phyloP scores from a whole-genome alignment of 2,329 filamentous ascomycete species.

The Septoria petroselini region DNA sequence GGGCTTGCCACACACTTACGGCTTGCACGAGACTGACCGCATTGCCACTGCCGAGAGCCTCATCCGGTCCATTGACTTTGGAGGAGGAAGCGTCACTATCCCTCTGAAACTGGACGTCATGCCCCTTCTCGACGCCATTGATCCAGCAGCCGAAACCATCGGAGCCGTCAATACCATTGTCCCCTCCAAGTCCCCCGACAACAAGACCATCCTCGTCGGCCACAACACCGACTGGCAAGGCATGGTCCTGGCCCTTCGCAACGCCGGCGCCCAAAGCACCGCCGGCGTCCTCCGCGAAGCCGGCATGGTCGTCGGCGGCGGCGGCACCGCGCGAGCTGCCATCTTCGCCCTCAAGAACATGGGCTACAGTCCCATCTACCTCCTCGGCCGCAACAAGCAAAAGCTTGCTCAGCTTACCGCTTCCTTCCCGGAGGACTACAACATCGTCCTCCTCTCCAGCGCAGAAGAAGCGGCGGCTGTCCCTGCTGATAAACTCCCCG shows the following conservation, averaged over 20 bases:
- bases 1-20: slow-evolving; percentile 83
- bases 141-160: slow-evolving; percentile 74
- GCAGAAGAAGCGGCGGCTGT: slow-evolving; percentile 52
- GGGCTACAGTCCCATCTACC: slow-evolving; percentile 79
- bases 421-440: slow-evolving; percentile 71
- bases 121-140: slow-evolving; percentile 72
- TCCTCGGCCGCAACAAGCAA: slow-evolving; percentile 70
- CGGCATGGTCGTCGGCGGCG: slow-evolving; percentile 83
- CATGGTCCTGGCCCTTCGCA: slow-evolving; percentile 75
- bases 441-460: slow-evolving; percentile 62
- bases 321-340: slow-evolving; percentile 86
- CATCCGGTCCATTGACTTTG: slow-evolving; percentile 72
- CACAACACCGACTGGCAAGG: slow-evolving; percentile 96
- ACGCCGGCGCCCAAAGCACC: slow-evolving; percentile 57
- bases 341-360: slow-evolving; percentile 83
- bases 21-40: slow-evolving; percentile 68
- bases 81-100: slow-evolving; percentile 92
- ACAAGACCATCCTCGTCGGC: slow-evolving; percentile 59
- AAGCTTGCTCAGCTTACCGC: slow-evolving; percentile 67
- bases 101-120: slow-evolving; percentile 90
- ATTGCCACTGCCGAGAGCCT: slow-evolving; percentile 60
- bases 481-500: slow-evolving; percentile 51
- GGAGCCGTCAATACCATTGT: slow-evolving; percentile 95
- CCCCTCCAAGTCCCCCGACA: slow-evolving; percentile 46
- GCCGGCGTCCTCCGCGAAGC: slow-evolving; percentile 44